A percentile compares a stretch with the other conserved stretches of the same genome.
phyloP scores from a whole-genome alignment of 495 filamentous ascomycete species.

The Pseudevernia furfuracea region DNA sequence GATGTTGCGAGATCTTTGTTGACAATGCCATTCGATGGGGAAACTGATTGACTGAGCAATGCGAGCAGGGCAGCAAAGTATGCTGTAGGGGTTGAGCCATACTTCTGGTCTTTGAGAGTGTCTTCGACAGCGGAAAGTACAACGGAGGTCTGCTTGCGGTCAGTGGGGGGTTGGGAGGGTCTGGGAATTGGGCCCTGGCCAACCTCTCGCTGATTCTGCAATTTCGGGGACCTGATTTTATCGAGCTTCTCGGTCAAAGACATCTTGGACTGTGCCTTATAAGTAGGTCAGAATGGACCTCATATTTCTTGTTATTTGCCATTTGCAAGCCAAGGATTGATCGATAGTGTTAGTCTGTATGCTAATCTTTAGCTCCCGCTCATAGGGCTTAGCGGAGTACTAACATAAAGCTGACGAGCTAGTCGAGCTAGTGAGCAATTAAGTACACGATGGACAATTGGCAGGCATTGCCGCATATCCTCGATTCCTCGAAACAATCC shows the following conservation, averaged over 20 bases:
- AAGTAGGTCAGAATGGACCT: not conserved
- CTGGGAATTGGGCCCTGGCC: constrained; percentile 5
- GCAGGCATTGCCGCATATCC: too few relatives aligned
- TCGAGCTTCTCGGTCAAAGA: constrained; percentile 85
- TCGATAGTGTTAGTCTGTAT: constrained; percentile 3
- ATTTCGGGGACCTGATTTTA: constrained; percentile 92
- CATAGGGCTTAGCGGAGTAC: not conserved
- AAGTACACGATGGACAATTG: not conserved
- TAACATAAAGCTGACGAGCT: not conserved
- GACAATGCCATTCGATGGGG: constrained; percentile 49
- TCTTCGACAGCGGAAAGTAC: constrained; percentile 88
- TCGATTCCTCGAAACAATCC: too few relatives aligned
- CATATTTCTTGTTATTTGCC: constrained; percentile 1
- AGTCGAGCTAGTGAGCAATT: too few relatives aligned
- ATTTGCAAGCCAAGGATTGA: constrained; percentile 1
- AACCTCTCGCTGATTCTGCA: constrained; percentile 56
- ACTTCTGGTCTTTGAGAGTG: constrained; percentile 78
- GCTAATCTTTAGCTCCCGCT: not conserved
- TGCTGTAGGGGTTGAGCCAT: constrained; percentile 72
- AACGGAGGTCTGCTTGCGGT: constrained; percentile 61
- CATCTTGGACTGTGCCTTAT: constrained; percentile 39
- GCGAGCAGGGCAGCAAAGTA: constrained; percentile 97
- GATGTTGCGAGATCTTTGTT: constrained; percentile 82
- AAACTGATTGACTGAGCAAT: constrained; percentile 68
- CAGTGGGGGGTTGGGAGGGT: constrained; percentile 16